Percentiles rank a stretch among this genome's conserved stretches.
phyloP scores from a whole-genome alignment of 2,329 filamentous ascomycete species.

The Tympanopsis confertula region DNA sequence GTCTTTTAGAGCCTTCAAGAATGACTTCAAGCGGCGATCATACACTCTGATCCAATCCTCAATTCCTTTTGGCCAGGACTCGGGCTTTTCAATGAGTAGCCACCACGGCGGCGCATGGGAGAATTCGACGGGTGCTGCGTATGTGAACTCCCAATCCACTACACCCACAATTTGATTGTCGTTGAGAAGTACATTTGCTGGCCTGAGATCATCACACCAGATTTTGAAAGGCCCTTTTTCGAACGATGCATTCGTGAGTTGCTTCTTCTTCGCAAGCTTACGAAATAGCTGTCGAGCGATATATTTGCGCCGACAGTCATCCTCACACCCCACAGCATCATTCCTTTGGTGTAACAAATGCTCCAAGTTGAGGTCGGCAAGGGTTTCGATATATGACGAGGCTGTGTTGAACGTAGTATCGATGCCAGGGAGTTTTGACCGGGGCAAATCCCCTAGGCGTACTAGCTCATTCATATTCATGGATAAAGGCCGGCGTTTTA shows the following conservation, averaged over 20 bases:
- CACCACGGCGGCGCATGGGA: slow-evolving; percentile 10
- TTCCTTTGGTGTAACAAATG: slow-evolving; percentile 25
- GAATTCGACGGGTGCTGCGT: slow-evolving; percentile 10
- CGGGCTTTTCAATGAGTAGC: slow-evolving; percentile 11
- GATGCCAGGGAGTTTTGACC: slow-evolving; percentile 9
- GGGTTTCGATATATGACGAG: slow-evolving; percentile 22
- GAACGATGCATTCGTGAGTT: slow-evolving; percentile 3
- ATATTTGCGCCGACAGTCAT: slow-evolving; percentile 17
- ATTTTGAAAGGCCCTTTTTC: slow-evolving; percentile 11
- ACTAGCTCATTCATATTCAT: slow-evolving; percentile 28
- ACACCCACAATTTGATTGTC: slow-evolving; percentile 8
- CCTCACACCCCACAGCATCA: slow-evolving; percentile 16
- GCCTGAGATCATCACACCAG: slow-evolving; percentile 14
- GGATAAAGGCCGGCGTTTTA: slow-evolving; percentile 21
- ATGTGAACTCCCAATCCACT: slow-evolving; percentile 17
- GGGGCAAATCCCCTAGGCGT: slow-evolving; percentile 9
- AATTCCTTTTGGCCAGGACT: slow-evolving; percentile 9
- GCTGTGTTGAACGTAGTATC: slow-evolving; percentile 13
- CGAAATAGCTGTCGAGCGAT: slow-evolving; percentile 19
- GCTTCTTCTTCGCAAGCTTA: slow-evolving; percentile 11
- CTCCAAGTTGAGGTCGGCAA: slow-evolving; percentile 27
- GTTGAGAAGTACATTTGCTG: slow-evolving; percentile 13
- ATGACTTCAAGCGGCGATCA: slow-evolving; percentile 7
- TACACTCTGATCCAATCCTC: slow-evolving; percentile 8
- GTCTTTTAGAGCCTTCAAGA: slow-evolving; percentile 5